Conservation (phyloP, 345 rosid genomes). For the Boechera retrofracta region DNA sequence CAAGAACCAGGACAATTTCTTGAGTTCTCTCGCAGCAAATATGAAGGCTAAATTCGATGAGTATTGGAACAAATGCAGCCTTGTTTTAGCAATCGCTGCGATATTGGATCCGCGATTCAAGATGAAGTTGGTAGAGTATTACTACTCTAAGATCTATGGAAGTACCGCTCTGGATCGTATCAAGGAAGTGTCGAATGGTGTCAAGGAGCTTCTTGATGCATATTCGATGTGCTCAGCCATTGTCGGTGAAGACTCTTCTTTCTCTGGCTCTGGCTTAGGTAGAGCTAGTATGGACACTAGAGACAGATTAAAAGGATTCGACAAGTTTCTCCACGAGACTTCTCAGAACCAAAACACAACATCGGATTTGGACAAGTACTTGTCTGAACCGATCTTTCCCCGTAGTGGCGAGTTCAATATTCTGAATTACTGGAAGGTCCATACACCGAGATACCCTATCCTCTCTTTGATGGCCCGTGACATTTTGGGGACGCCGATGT, state of each 20-base stretch:
- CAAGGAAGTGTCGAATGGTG: constrained; percentile 82
- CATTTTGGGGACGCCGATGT: constrained; percentile 83
- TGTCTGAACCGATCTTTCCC: constrained; percentile 88
- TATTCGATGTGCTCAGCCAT: constrained; percentile 78
- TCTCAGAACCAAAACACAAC: constrained; percentile 65
- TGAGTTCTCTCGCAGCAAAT: constrained; percentile 64
- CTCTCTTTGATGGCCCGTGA: constrained; percentile 96
- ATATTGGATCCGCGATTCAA: constrained; percentile 94
- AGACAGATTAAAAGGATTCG: constrained; percentile 87
- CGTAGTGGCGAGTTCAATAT: constrained; percentile 83
- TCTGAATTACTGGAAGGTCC: constrained; percentile 96
- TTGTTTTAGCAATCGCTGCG: constrained; percentile 85
- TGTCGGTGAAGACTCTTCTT: constrained; percentile 80
- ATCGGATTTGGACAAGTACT: constrained; percentile 86
- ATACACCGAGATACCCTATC: constrained; percentile 93
- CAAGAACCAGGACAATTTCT: constrained; percentile 72
- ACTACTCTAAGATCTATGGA: constrained; percentile 91
- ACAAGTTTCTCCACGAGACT: constrained; percentile 86
- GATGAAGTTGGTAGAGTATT: constrained; percentile 93
- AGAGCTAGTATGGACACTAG: constrained; percentile 60
- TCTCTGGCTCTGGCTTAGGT: constrained; percentile 73
- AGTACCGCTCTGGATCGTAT: constrained; percentile 82
- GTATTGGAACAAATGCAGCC: constrained; percentile 90
- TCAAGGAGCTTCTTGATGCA: constrained; percentile 81
- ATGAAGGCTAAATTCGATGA: constrained; percentile 86